These are phyloP conservation scores for Chrysosporium queenslandicum DNA, from an alignment of 2,329 filamentous ascomycete genomes.

Conservation along the genomic window DNA sequence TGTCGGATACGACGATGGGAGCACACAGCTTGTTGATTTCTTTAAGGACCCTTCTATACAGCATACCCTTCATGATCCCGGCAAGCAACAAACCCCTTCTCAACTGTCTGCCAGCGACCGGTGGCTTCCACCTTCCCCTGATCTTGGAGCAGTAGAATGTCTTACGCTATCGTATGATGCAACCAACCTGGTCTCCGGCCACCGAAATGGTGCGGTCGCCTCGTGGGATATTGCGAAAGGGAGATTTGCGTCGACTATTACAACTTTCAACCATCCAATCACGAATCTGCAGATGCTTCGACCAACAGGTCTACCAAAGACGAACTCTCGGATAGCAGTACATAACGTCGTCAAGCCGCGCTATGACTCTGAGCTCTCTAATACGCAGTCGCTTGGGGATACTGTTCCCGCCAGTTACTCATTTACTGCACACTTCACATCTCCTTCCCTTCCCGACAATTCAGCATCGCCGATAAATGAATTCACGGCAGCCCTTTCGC, in stretches of 20 bases:
- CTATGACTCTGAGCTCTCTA: conserved; percentile 33
- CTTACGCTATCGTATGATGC: conserved; percentile 73
- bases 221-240: conserved; percentile 69
- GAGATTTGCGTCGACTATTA: conserved; percentile 56
- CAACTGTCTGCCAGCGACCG: conserved; percentile 34
- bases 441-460: conserved; percentile 14
- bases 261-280: conserved; percentile 67
- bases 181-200: conserved; percentile 67
- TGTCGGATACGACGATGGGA: conserved; percentile 68
- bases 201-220: conserved; percentile 66
- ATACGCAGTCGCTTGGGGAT: conserved; percentile 27
- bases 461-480: conserved; percentile 14
- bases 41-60: conserved; percentile 43
- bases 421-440: conserved; percentile 32
- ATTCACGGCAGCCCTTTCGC: conserved; percentile 32
- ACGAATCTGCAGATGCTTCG: conserved; percentile 70
- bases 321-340: conserved; percentile 35
- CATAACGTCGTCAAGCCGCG: conserved; percentile 66
- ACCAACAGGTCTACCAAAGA: conserved; percentile 43
- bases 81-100: conserved; percentile 33
- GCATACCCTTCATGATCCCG: conserved; percentile 29
- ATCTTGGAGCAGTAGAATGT: conserved; percentile 57
- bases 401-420: conserved; percentile 36
- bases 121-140: conserved; percentile 47
- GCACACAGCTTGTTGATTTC: conserved; percentile 70